A percentile compares a stretch with the other conserved stretches of the same genome.
Conservation (phyloP, 306 rosid genomes). For the Dalbergia cultrata region DNA sequence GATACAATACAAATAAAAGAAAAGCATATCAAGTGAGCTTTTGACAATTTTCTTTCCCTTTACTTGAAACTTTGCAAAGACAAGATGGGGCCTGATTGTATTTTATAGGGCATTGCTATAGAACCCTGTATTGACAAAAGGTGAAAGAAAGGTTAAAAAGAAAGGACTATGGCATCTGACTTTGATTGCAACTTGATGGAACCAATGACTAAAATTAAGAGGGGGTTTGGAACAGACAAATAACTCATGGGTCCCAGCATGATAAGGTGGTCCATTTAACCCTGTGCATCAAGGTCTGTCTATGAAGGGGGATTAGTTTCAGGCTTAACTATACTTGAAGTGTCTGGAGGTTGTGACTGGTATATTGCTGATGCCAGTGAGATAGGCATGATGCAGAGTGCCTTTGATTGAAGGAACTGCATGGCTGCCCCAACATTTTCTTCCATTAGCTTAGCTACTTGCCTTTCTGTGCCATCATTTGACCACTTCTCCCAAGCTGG, state of each 20-base stretch:
- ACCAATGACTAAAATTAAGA: constrained; percentile 56
- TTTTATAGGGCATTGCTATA: constrained; percentile 71
- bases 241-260: constrained; percentile 58
- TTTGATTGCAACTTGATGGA: constrained; percentile 77
- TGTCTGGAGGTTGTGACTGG: constrained; percentile 87
- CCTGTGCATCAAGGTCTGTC: no score
- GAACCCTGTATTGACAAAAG: constrained; percentile 71
- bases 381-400: constrained; percentile 95
- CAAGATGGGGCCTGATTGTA: constrained; percentile 60
- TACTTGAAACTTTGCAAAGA: constrained; percentile 65
- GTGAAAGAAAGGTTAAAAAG: constrained; percentile 59
- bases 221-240: constrained; percentile 57
- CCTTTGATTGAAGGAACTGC: constrained; percentile 96
- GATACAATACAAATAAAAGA: constrained; percentile 50
- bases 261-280: constrained; percentile 42
- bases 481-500: constrained; percentile 99
- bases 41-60: constrained; percentile 73
- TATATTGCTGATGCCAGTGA: constrained; percentile 92
- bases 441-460: constrained; percentile 95
- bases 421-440: constrained; percentile 94
- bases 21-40: constrained; percentile 76
- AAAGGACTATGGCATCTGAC: constrained; percentile 86
- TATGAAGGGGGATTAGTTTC: constrained; percentile 85
- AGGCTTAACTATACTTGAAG: constrained; percentile 78
- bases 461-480: constrained; percentile 87